phyloP scores from a whole-genome alignment of 2,329 filamentous ascomycete species.

The Fusarium irregulare region DNA sequence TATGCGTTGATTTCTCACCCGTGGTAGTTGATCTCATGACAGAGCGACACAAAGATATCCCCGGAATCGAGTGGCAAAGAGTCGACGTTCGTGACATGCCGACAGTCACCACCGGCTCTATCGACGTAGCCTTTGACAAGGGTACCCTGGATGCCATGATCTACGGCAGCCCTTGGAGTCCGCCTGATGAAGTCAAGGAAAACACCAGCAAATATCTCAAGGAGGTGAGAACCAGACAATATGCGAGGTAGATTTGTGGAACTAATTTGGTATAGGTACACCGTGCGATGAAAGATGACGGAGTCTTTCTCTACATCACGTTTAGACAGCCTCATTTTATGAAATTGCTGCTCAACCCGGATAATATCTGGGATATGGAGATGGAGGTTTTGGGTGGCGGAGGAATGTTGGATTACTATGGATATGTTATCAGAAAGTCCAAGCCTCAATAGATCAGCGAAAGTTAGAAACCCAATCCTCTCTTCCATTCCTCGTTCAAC shows the following conservation, averaged over 20 bases:
- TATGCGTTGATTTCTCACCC: conserved; percentile 3
- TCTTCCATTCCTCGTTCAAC: neutral
- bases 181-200: neutral
- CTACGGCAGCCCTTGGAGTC: neutral
- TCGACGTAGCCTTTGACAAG: conserved; percentile 11
- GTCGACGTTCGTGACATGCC: conserved; percentile 4
- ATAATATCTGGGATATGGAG: conserved; percentile 3
- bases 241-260: no score
- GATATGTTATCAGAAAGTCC: neutral
- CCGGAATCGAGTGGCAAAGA: neutral
- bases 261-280: neutral
- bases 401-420: neutral
- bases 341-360: neutral
- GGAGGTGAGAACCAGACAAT: neutral
- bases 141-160: conserved; percentile 5
- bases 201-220: conserved; percentile 2
- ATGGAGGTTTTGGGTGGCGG: neutral
- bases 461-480: neutral
- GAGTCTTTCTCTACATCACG: neutral
- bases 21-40: conserved; percentile 3
- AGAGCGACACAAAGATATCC: neutral
- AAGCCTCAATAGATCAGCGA: neutral
- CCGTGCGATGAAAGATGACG: neutral
- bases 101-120: neutral
- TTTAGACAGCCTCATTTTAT: conserved; percentile 10